These are phyloP conservation scores for Parasitella parasitica DNA, from an alignment of 371 early-diverging fungal species.

Conservation along the genomic window DNA sequence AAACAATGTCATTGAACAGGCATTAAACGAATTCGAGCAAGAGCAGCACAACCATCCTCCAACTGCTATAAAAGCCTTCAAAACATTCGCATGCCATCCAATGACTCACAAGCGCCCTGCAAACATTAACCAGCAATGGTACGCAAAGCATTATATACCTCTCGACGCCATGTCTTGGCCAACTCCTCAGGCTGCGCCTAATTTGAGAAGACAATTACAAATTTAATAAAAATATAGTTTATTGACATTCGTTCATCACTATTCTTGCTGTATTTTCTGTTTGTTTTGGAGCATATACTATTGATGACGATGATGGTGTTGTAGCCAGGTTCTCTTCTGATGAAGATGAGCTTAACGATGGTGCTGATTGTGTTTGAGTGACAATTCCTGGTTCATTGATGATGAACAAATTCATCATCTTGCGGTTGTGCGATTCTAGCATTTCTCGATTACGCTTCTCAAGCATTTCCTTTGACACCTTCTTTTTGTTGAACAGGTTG, in stretches of 20 bases:
- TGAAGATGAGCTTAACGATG: slow-evolving; percentile 5
- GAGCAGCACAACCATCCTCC: slow-evolving; percentile 19
- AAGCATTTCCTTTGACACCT: slow-evolving; percentile 13
- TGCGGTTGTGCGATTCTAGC: slow-evolving; percentile 16
- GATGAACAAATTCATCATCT: slow-evolving; percentile 20
- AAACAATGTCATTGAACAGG: slow-evolving; percentile 7
- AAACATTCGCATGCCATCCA: background rate
- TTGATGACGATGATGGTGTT: background rate
- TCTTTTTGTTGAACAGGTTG: slow-evolving; percentile 18
- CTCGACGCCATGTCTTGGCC: slow-evolving; percentile 29
- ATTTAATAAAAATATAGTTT: background rate
- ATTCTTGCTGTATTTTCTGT: background rate
- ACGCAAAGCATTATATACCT: slow-evolving; percentile 12
- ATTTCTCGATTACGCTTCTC: slow-evolving; percentile 21
- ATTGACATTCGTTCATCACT: background rate
- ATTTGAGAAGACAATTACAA: slow-evolving; percentile 4
- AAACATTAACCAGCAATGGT: slow-evolving; percentile 12
- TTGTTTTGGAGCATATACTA: background rate
- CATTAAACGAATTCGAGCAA: slow-evolving; percentile 22
- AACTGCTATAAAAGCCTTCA: too few relatives aligned
- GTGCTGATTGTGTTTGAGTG: background rate
- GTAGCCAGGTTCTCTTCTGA: background rate
- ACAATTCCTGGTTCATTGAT: background rate
- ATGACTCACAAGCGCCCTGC: background rate
- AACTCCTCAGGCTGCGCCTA: slow-evolving; percentile 13